Conservation (phyloP, 495 filamentous ascomycete genomes). For the Aspergillus affinis region DNA sequence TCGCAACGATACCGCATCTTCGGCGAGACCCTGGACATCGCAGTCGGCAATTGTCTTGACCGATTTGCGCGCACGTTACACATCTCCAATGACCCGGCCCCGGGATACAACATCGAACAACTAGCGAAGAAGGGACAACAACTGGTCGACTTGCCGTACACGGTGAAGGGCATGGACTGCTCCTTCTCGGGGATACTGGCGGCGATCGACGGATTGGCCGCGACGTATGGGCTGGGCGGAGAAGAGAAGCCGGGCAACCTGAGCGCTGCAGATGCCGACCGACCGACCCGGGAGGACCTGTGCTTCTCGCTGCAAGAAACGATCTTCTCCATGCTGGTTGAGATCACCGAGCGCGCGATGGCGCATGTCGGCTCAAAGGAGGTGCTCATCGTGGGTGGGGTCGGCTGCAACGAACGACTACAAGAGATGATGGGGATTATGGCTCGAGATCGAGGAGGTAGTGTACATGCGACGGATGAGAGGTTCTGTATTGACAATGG, state of each 20-base stretch:
- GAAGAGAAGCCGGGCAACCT: slow-evolving; percentile 31
- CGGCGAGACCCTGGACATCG: slow-evolving; percentile 95
- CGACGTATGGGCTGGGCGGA: slow-evolving; percentile 51
- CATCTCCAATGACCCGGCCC: slow-evolving; percentile 94
- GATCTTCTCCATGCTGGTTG: slow-evolving; percentile 92
- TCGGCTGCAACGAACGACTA: slow-evolving; percentile 93
- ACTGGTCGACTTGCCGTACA: slow-evolving; percentile 87
- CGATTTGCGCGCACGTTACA: slow-evolving; percentile 86
- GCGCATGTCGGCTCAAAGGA: slow-evolving; percentile 89
- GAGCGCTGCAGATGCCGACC: slow-evolving; percentile 29
- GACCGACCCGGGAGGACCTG: slow-evolving; percentile 78
- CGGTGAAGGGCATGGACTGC: slow-evolving; percentile 98
- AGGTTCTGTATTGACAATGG: slow-evolving; percentile 99
- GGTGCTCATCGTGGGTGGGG: slow-evolving; percentile 94
- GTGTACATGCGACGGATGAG: slow-evolving; percentile 92
- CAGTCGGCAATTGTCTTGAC: slow-evolving; percentile 96
- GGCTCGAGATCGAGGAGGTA: slow-evolving; percentile 87
- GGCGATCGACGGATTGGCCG: slow-evolving; percentile 74
- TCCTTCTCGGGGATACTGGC: slow-evolving; percentile 91
- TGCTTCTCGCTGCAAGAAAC: slow-evolving; percentile 97
- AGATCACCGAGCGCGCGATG: slow-evolving; percentile 98
- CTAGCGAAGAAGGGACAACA: slow-evolving; percentile 75
- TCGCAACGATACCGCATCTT: slow-evolving; percentile 95
- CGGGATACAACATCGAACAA: slow-evolving; percentile 98
- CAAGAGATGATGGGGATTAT: slow-evolving; percentile 99